These are phyloP conservation scores for Scopulariopsis brevicaulis DNA, from an alignment of 2,329 filamentous ascomycete species.

Conservation along the genomic window DNA sequence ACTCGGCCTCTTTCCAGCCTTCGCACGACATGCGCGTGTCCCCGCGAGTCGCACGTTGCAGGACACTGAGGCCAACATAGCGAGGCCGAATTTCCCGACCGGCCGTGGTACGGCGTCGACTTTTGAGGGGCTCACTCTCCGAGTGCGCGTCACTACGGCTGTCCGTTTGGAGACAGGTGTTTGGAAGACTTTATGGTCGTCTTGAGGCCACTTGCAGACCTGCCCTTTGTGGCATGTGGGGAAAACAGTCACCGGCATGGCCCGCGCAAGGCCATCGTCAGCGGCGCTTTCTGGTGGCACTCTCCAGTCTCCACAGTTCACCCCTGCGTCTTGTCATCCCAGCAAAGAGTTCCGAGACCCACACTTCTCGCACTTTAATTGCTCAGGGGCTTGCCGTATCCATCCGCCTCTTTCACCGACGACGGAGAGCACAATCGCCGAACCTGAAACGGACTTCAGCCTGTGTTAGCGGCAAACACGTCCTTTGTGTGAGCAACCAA, in stretches of 20 bases:
- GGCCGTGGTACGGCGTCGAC: neutral
- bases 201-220: no score
- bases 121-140: neutral
- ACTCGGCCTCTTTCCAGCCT: neutral
- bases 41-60: neutral
- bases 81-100: neutral
- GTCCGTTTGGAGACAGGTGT: neutral
- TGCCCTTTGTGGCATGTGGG: no score
- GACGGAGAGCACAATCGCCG: neutral
- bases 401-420: neutral
- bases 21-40: neutral
- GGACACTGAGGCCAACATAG: neutral
- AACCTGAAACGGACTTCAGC: neutral
- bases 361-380: neutral
- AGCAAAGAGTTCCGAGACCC: neutral
- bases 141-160: neutral
- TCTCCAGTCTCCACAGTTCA: neutral
- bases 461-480: neutral
- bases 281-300: neutral
- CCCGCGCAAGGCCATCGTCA: neutral
- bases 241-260: no score
- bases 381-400: neutral
- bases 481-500: neutral
- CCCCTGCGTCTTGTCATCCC: neutral
- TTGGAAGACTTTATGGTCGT: no score